Evolutionary conservation across 2,329 filamentous ascomycete species (phyloP).

Genomic region (Botrytis paeoniae): DNA sequence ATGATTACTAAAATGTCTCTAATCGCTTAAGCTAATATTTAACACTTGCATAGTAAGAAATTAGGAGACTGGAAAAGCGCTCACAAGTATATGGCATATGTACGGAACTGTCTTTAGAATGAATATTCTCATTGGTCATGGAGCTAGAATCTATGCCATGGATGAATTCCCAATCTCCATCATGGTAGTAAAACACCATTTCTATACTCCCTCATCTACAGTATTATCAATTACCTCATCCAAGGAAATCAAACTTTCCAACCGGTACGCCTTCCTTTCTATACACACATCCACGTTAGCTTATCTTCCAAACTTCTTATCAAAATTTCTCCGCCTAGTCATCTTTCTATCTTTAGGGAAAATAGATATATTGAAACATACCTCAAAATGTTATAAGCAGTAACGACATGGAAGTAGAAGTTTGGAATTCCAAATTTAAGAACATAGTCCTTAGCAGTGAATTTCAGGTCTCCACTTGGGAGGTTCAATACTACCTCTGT

Average conservation of each 20-base stretch:
- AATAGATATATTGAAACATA: conserved; percentile 31
- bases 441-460: conserved; percentile 47
- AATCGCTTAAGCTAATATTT: neutral
- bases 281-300: neutral
- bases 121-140: neutral
- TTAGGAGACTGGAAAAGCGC: neutral
- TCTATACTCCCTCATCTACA: neutral
- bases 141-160: neutral
- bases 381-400: conserved; percentile 59
- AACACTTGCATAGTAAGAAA: neutral
- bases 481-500: conserved; percentile 41
- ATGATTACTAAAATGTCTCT: neutral
- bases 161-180: neutral
- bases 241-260: conserved; percentile 57
- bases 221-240: neutral
- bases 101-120: neutral
- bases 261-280: conserved; percentile 50
- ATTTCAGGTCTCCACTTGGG: conserved; percentile 38
- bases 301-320: neutral
- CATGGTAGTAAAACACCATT: neutral
- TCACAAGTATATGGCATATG: neutral
- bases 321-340: neutral
- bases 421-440: conserved; percentile 54
- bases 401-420: conserved; percentile 61
- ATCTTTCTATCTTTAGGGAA: neutral